Conservation (phyloP, 2,329 filamentous ascomycete genomes). For the Epichloe uncinata region DNA sequence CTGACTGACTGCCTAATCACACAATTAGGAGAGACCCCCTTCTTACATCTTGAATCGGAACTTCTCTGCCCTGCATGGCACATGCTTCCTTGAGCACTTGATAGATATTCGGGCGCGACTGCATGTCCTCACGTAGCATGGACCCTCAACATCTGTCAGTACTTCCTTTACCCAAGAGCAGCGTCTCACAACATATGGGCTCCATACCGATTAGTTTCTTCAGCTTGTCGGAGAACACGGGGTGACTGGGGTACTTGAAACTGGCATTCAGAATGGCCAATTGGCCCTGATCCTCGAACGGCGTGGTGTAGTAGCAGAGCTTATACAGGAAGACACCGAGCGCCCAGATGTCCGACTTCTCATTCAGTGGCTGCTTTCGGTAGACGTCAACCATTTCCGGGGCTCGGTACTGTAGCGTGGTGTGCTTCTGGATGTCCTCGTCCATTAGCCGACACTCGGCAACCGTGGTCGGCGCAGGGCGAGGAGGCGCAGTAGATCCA, state of each 20-base stretch:
- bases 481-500: slow-evolving; percentile 75
- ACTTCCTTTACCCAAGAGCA: no score
- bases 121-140: slow-evolving; percentile 79
- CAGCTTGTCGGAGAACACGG: slow-evolving; percentile 75
- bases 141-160: slow-evolving; percentile 40
- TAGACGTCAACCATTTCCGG: slow-evolving; percentile 99
- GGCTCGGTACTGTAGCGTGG: slow-evolving; percentile 91
- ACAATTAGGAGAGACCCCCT: background rate
- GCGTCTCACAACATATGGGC: background rate
- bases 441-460: slow-evolving; percentile 86
- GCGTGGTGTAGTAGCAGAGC: slow-evolving; percentile 97
- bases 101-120: slow-evolving; percentile 78
- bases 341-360: slow-evolving; percentile 98
- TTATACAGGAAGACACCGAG: slow-evolving; percentile 93
- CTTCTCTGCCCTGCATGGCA: slow-evolving; percentile 72
- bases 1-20: background rate
- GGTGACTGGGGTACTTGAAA: slow-evolving; percentile 82
- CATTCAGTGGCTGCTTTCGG: slow-evolving; percentile 87
- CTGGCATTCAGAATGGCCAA: slow-evolving; percentile 94
- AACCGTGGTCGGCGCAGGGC: slow-evolving; percentile 72
- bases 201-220: slow-evolving; percentile 73
- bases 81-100: slow-evolving; percentile 81
- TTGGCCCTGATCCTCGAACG: slow-evolving; percentile 94
- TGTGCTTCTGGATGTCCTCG: slow-evolving; percentile 94
- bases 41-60: slow-evolving; percentile 80